These are phyloP conservation scores for Microcera coccophila DNA, from an alignment of 2,329 filamentous ascomycete genomes.

Conservation along the genomic window DNA sequence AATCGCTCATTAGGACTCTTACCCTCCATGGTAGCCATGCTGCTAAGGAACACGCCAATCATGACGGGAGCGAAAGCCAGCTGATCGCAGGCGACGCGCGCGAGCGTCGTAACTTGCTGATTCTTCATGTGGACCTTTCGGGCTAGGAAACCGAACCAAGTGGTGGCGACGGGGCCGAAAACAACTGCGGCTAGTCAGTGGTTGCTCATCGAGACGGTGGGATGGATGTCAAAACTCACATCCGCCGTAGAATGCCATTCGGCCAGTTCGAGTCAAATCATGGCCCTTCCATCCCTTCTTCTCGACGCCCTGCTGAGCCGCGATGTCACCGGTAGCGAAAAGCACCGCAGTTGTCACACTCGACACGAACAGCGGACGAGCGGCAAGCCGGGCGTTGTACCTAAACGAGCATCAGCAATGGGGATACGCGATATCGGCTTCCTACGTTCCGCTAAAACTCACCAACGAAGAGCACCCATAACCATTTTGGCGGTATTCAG, in stretches of 20 bases:
- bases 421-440: too few relatives aligned
- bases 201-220: conserved; percentile 1
- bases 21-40: conserved; percentile 81
- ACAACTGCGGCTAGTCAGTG: conserved; percentile 48
- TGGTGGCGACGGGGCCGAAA: conserved; percentile 84
- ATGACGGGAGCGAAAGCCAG: conserved; percentile 78
- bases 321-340: conserved; percentile 85
- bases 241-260: conserved; percentile 79
- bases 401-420: too few relatives aligned
- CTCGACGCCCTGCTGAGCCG: conserved; percentile 89
- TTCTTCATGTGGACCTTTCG: conserved; percentile 61
- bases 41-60: conserved; percentile 74
- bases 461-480: conserved; percentile 32
- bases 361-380: conserved; percentile 83
- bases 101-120: conserved; percentile 65
- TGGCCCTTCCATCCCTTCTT: conserved; percentile 73
- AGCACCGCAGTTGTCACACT: conserved; percentile 85
- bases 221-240: conserved; percentile 44
- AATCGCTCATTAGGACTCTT: conserved; percentile 60
- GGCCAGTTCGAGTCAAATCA: conserved; percentile 65
- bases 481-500: conserved; percentile 17
- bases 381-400: conserved; percentile 82
- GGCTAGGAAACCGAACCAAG: conserved; percentile 80
- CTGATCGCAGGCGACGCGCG: conserved; percentile 79
- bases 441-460: conserved; percentile 7